phyloP scores from a whole-genome alignment of 345 rosid species.

The Eutrema japonicum region DNA sequence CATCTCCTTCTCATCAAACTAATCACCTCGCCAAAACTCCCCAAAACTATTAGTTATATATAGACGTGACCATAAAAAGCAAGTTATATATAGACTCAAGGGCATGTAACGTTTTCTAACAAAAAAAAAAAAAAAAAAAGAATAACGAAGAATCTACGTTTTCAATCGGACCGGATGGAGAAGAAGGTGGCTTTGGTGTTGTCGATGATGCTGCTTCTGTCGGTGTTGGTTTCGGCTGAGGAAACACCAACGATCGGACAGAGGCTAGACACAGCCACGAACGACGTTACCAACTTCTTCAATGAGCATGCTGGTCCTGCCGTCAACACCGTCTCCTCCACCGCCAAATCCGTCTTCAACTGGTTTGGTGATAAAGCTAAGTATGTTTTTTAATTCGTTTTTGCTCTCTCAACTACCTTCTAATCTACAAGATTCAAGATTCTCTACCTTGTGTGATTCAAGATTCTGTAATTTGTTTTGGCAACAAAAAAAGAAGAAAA shows the following conservation, averaged over 20 bases:
- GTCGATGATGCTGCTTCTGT: conserved; percentile 36
- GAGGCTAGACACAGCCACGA: conserved; percentile 32
- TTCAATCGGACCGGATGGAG: conserved; percentile 28
- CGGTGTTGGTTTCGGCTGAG: conserved; percentile 30
- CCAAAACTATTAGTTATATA: conserved; percentile 31
- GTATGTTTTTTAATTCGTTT: conserved; percentile 19
- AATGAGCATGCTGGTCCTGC: conserved; percentile 39
- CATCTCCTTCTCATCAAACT: not conserved
- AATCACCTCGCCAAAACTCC: conserved; percentile 16
- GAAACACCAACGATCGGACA: conserved; percentile 43
- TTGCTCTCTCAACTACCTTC: not conserved
- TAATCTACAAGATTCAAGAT: not conserved
- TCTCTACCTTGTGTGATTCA: not conserved
- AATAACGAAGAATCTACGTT: not conserved
- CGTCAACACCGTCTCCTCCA: conserved; percentile 31
- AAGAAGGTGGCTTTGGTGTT: conserved; percentile 42
- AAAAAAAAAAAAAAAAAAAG: not conserved
- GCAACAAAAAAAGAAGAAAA: not conserved
- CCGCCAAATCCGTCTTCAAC: conserved; percentile 32
- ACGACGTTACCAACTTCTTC: conserved; percentile 29
- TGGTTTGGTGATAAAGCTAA: conserved; percentile 38
- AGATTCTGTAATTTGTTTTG: not conserved
- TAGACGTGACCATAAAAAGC: conserved; percentile 27
- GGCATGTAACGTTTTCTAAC: not conserved
- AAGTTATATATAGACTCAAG: conserved; percentile 32